Percentiles rank a stretch among this genome's conserved stretches.
Conservation (phyloP, 2,329 filamentous ascomycete genomes). For the Colletotrichum truncatum region DNA sequence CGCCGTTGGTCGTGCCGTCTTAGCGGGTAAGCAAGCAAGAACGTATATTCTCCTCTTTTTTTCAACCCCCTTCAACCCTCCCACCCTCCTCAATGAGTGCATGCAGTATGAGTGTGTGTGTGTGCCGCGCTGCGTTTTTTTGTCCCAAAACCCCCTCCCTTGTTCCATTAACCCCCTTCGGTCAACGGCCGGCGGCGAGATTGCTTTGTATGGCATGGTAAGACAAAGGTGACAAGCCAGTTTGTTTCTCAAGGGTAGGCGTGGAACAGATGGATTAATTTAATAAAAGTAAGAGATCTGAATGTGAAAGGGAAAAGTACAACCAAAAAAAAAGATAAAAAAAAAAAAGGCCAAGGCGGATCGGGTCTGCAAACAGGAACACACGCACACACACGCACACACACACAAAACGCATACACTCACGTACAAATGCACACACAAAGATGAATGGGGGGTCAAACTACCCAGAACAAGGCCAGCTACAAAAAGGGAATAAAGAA, state of each 20-base stretch:
- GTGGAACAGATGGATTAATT: too few species aligned
- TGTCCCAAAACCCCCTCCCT: not conserved
- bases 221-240: not conserved
- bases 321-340: not conserved
- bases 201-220: not conserved
- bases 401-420: not conserved
- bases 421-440: too few species aligned
- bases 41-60: not conserved
- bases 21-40: not conserved
- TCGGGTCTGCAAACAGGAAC: not conserved
- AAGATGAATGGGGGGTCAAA: not conserved
- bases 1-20: not conserved
- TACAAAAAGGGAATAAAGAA: not conserved
- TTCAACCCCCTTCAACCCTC: not conserved
- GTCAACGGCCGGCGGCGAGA: slow-evolving; percentile 3
- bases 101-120: too few species aligned
- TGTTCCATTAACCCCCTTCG: not conserved
- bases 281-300: not conserved
- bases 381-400: not conserved
- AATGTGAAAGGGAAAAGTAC: not conserved
- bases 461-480: not conserved
- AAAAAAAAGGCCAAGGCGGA: not conserved
- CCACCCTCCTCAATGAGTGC: too few species aligned
- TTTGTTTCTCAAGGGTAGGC: not conserved
- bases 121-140: not conserved